Evolutionary conservation across 2,329 filamentous ascomycete genomes (phyloP).

Genomic region (Dothideomycetes sp.): DNA sequence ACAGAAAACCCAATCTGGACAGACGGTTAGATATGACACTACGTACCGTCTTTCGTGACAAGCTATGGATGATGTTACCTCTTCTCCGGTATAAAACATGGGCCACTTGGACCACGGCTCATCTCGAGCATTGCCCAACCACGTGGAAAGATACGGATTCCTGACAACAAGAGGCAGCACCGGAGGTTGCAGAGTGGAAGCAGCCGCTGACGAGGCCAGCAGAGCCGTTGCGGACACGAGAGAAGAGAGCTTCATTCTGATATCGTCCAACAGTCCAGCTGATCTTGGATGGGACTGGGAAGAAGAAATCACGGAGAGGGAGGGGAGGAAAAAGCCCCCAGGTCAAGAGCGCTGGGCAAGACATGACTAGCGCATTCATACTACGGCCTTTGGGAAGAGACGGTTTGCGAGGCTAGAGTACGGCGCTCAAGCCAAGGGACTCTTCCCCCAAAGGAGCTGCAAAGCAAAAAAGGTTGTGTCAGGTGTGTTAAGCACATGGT

Average conservation of each 20-base stretch:
- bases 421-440: too few relatives aligned
- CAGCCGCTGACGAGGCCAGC: constrained; percentile 22
- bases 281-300: constrained; percentile 1
- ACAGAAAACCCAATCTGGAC: constrained; percentile 51
- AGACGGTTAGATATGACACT: constrained; percentile 15
- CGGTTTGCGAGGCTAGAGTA: too few relatives aligned
- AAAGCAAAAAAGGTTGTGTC: constrained; percentile 1
- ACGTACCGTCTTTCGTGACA: not conserved
- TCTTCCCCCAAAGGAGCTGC: too few relatives aligned
- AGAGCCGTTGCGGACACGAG: constrained; percentile 5
- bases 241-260: constrained; percentile 17
- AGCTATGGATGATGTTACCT: constrained; percentile 40
- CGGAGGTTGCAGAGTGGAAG: constrained; percentile 47
- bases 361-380: constrained; percentile 12
- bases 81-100: constrained; percentile 69
- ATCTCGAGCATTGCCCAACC: constrained; percentile 57
- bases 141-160: constrained; percentile 44
- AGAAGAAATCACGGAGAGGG: not conserved
- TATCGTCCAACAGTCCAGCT: not conserved
- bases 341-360: too few relatives aligned
- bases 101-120: constrained; percentile 78
- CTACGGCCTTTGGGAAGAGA: not conserved
- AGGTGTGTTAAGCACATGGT: constrained; percentile 9
- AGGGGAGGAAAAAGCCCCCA: not conserved
- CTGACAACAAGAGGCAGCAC: constrained; percentile 43